phyloP scores from a whole-genome alignment of 192 early-diverging fungal genomes.

The Coemansia sp. region DNA sequence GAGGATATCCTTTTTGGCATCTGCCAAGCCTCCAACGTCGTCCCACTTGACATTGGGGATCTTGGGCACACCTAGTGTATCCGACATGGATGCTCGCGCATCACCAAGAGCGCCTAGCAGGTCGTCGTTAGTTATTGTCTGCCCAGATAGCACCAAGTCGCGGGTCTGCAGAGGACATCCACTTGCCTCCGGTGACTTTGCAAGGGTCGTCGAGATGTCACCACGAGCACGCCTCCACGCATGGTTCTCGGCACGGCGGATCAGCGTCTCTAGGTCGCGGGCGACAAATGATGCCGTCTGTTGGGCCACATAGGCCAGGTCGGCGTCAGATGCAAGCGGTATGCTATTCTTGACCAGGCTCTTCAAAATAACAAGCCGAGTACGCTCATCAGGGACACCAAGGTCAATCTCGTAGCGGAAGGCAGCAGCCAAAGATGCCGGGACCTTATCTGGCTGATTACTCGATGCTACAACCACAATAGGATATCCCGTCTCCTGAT shows the following conservation, averaged over 20 bases:
- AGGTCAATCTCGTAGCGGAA: conserved; percentile 78
- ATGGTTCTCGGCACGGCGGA: conserved; percentile 66
- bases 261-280: conserved; percentile 75
- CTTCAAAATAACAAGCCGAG: conserved; percentile 62
- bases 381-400: conserved; percentile 68
- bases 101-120: conserved; percentile 74
- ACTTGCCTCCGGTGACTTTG: not conserved
- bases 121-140: conserved; percentile 73
- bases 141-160: conserved; percentile 65
- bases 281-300: conserved; percentile 92
- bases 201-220: not conserved
- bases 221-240: conserved; percentile 55
- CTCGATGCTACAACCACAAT: conserved; percentile 76
- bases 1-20: conserved; percentile 88
- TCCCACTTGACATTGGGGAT: conserved; percentile 99
- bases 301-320: conserved; percentile 67
- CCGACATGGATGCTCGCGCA: conserved; percentile 78
- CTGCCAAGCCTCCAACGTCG: conserved; percentile 92
- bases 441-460: conserved; percentile 75
- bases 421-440: conserved; percentile 66
- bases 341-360: conserved; percentile 48
- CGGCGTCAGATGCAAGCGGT: conserved; percentile 73
- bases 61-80: conserved; percentile 94
- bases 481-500: conserved; percentile 58
- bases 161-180: conserved; percentile 12